A percentile compares a stretch with the other conserved stretches of the same genome.
These are phyloP conservation scores for Apiotrichum laibachii DNA, from an alignment of 1,284 basidiomycete genomes.

Conservation along the genomic window DNA sequence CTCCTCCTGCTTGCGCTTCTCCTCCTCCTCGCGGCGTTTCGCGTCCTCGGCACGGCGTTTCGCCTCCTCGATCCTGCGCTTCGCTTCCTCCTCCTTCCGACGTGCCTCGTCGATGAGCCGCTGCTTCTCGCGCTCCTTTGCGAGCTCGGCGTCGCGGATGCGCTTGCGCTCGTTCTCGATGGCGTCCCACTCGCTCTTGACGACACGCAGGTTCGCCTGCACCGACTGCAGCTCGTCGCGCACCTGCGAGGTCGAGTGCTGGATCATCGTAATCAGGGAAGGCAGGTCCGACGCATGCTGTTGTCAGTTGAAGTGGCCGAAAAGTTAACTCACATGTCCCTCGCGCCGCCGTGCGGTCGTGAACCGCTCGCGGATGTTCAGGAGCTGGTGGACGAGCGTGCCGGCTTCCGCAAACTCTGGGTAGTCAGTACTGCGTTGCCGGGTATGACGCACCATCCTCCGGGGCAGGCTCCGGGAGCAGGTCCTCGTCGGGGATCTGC, in stretches of 20 bases:
- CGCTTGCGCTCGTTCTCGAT: slow-evolving; percentile 20
- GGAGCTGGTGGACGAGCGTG: slow-evolving; percentile 24
- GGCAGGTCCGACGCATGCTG: slow-evolving; percentile 36
- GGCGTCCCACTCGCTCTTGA: slow-evolving; percentile 19
- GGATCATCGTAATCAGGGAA: slow-evolving; percentile 33
- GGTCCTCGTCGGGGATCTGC: slow-evolving; percentile 45
- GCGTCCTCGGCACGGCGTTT: slow-evolving; percentile 24
- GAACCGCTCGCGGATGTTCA: slow-evolving; percentile 31
- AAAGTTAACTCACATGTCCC: slow-evolving; percentile 31
- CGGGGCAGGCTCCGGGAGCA: slow-evolving; percentile 16
- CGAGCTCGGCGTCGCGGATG: slow-evolving; percentile 12
- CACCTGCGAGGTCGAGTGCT: slow-evolving; percentile 25
- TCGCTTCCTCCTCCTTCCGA: slow-evolving; percentile 18
- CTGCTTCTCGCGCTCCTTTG: slow-evolving; percentile 7
- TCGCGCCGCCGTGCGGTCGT: slow-evolving; percentile 29
- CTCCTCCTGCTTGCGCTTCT: slow-evolving; percentile 8
- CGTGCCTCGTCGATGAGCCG: slow-evolving; percentile 5
- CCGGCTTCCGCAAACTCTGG: slow-evolving; percentile 21
- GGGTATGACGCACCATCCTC: slow-evolving; percentile 14
- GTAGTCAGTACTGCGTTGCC: not conserved
- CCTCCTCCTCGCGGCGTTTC: slow-evolving; percentile 11
- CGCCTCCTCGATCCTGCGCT: slow-evolving; percentile 9
- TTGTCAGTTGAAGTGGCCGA: slow-evolving; percentile 9
- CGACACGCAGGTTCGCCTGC: slow-evolving; percentile 23
- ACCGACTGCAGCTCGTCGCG: slow-evolving; percentile 32